These are phyloP conservation scores for Andrographis paniculata DNA, from an alignment of 305 asterid genomes.

Conservation along the genomic window DNA sequence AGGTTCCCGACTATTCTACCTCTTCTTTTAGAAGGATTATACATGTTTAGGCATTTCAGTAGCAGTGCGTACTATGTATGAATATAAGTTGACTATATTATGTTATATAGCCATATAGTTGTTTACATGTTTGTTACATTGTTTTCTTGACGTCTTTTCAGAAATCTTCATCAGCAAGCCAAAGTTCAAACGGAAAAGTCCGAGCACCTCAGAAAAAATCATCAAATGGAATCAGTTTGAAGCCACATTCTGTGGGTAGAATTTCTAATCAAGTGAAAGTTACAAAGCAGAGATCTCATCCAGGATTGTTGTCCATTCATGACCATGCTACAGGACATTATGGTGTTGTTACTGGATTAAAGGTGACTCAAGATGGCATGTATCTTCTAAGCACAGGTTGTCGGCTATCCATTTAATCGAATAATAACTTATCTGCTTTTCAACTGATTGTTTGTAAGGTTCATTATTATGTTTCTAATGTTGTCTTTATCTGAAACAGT, in stretches of 20 bases:
- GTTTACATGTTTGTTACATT: conserved; percentile 8
- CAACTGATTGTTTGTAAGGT: no score
- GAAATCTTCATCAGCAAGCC: conserved; percentile 50
- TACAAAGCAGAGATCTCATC: conserved; percentile 81
- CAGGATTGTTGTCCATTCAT: conserved; percentile 80
- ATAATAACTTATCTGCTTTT: no score
- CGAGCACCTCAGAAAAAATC: conserved; percentile 53
- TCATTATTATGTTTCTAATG: no score
- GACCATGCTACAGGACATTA: conserved; percentile 96
- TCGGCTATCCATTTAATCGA: conserved; percentile 26
- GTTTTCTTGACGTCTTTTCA: conserved; percentile 26
- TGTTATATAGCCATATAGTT: no score
- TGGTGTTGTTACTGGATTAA: conserved; percentile 82
- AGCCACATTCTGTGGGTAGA: conserved; percentile 40
- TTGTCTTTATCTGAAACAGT: conserved; percentile 2
- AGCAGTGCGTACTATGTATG: no score
- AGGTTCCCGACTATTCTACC: no score
- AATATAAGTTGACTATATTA: no score
- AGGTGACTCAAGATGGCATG: conserved; percentile 85
- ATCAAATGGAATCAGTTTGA: conserved; percentile 39
- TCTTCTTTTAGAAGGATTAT: no score
- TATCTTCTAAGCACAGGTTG: conserved; percentile 96
- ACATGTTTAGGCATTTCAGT: no score
- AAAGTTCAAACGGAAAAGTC: conserved; percentile 37
- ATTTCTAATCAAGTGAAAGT: conserved; percentile 45